Base-by-base conservation (phyloP, 805 yeast genomes). In the Saccharomyces jurei region DNA sequence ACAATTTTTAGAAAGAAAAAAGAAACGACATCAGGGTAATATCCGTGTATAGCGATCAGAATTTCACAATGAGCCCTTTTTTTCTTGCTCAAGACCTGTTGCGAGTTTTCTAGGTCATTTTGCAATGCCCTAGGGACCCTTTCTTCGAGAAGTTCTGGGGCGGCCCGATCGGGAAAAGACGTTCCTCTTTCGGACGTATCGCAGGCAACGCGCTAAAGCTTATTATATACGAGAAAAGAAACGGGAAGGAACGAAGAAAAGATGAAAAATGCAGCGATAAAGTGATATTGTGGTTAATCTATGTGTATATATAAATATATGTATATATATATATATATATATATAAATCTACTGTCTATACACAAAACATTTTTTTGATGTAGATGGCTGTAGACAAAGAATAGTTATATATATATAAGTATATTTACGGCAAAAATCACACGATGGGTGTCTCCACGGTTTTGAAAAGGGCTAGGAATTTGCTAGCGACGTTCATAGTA, bases 401-500 rank as follows among this genome's bases (percentile, higher is more conserved):
- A n/a, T 32, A 32, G 30, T 29, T 32, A 14, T 36, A 36, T 21
- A 36, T 36, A n/a, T 17, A n/a, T 36, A 17, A 22, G 10, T 17
- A 36, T 17, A 17, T 36, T 36, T 36, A 36, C 44, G 21, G 44
- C 44, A 36, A 17, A 36, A 36, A 9, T 36, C 13, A 17, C 25
- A 36, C 44, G 44, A 36, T 36, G 44, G 25, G 44, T 36, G 44
- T 17, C 8, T 8, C 44, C 13, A 17, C 44, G 25, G 44, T 36
- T 17, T 36, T 36, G 22, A 36, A 36, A 36, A 36, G 44, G 25
- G 44, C 44, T 36, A 36, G 44, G 25, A 36, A 36, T 17, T 36
- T 36, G 8, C 25, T 36, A 36, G 44, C 44, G 3, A 36, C 44
- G 25, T 36, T 63, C n/a, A 52, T 63, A 27, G 54, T 62, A 11